A percentile compares a stretch with the other conserved stretches of the same genome.
phyloP scores from a whole-genome alignment of 2,329 filamentous ascomycete species.

The Trichophyton verrucosum region DNA sequence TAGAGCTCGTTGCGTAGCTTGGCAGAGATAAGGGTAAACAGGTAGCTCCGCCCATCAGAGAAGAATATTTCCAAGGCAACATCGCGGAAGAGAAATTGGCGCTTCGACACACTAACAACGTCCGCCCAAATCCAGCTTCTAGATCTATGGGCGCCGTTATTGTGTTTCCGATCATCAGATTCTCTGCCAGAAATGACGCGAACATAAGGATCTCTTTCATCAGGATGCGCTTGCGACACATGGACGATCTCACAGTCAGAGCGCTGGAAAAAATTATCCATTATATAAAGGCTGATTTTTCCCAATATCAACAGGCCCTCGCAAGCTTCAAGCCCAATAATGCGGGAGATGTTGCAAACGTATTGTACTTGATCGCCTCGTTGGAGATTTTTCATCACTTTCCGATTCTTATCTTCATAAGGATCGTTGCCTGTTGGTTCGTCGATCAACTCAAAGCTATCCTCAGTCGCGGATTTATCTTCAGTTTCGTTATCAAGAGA shows the following conservation, averaged over 20 bases:
- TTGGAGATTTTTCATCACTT: conserved; percentile 88
- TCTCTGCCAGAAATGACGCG: conserved; percentile 79
- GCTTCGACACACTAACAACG: conserved; percentile 88
- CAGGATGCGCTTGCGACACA: conserved; percentile 80
- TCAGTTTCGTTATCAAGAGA: conserved; percentile 23
- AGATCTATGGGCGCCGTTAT: conserved; percentile 59
- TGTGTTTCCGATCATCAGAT: conserved; percentile 44
- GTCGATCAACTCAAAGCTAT: conserved; percentile 92
- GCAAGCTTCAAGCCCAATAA: conserved; percentile 83
- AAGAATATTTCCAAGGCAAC: conserved; percentile 98
- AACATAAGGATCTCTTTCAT: conserved; percentile 90
- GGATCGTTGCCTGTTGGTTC: conserved; percentile 76
- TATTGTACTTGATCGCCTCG: conserved; percentile 84
- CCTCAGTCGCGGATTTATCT: conserved; percentile 48
- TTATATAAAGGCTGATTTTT: conserved; percentile 81
- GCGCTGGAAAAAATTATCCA: conserved; percentile 93
- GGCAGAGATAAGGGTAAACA: conserved; percentile 71
- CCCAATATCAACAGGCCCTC: conserved; percentile 90
- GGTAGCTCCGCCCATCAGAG: conserved; percentile 86
- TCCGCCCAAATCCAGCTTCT: conserved; percentile 90
- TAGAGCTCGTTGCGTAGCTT: conserved; percentile 67
- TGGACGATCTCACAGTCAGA: conserved; percentile 94
- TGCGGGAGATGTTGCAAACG: conserved; percentile 89
- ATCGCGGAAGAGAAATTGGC: conserved; percentile 87
- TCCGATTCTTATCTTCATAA: conserved; percentile 95